Evolutionary conservation across 495 filamentous ascomycete genomes (phyloP), one percentile per base, ranked within the genome.

Genomic region (Penicillium verhagenii): DNA sequence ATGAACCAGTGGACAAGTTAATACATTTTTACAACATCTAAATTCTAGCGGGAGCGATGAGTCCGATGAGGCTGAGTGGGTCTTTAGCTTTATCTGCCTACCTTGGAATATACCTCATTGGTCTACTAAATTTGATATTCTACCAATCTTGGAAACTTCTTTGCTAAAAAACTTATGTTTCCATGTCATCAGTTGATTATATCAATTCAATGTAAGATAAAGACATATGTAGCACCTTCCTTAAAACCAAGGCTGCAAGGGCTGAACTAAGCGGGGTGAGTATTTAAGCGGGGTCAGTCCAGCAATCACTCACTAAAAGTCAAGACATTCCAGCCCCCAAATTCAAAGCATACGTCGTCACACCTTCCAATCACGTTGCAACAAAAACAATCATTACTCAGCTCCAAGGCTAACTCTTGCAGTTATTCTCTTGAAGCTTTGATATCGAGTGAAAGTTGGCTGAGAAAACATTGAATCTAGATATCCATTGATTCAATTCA

Each of bases 1-100:
- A 65, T 67, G 58, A 45, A 23, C 10, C 13, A 35, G 33, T 35
- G 33, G 33, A 35, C 13, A n/a, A 35, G 33, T n/a, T 13, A n/a
- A 35, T 35, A 35, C 13, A 35, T 35, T 35, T n/a, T n/a, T n/a
- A n/a, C 33, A 35, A 35, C 14, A 14, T 13, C 2, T 35, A n/a
- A n/a, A n/a, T n/a, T n/a, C n/a, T n/a, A n/a, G n/a, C n/a, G n/a
- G n/a, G n/a, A n/a, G n/a, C n/a, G n/a, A n/a, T n/a, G n/a, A n/a
- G n/a, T n/a, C n/a, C n/a, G n/a, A n/a, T n/a, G n/a, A n/a, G n/a
- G n/a, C n/a, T n/a, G n/a, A n/a, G n/a, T n/a, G n/a, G n/a, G n/a
- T n/a, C n/a, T n/a, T n/a, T n/a, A n/a, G n/a, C n/a, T n/a, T n/a
- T n/a, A n/a, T n/a, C n/a, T n/a, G n/a, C n/a, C n/a, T n/a, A n/a